Base-by-base conservation (phyloP, 2,329 filamentous ascomycete genomes). In the Myotisia sp. region DNA sequence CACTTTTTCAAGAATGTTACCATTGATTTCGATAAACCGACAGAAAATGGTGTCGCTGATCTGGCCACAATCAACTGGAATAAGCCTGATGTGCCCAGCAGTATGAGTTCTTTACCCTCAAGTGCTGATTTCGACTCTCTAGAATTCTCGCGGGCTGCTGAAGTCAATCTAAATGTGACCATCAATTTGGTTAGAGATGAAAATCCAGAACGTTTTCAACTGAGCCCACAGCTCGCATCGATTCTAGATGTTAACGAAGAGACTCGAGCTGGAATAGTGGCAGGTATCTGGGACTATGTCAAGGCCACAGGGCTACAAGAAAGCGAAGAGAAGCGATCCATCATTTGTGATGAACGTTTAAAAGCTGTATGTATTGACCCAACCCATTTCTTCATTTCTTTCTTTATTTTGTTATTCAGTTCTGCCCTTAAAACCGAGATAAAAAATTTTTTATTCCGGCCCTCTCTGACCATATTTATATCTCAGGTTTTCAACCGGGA, bases 211-310 rank as follows among this genome's bases (percentile, higher is more conserved):
- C 72, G 85, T 37, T 94, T 79, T 53, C 73, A 74, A 46, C 62
- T 95, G 17, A 90, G 76, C 56, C 74, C 78, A 32, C 74, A 77
- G 37, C 64, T 98, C 29, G 77, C 84, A 7, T 80, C 92, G 32
- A 70, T 95, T 9, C 66, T 95, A 12, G 90, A 94, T 50, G 81
- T 82, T 49, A 69, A 76, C 31, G 84, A 92, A 56, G 87, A 84
- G 33, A 87, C 90, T 18, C 77, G 85, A 19, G 79, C 84, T 24
- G 85, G 90, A 42, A 79, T 86, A 5, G 76, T 93, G 18, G 82
- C 92, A 67, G 86, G 81, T 9, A 71, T 98, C 20, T 98, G 86
- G 84, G 86, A 94, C 53, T 98, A 98, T 50, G 81, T 93, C 44
- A 78, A 83, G 46, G 68, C 81, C 13, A 80, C 82, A 65, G 76